Base-by-base conservation (phyloP, 176 grass and related monocot species). In the Zea luxurians region DNA sequence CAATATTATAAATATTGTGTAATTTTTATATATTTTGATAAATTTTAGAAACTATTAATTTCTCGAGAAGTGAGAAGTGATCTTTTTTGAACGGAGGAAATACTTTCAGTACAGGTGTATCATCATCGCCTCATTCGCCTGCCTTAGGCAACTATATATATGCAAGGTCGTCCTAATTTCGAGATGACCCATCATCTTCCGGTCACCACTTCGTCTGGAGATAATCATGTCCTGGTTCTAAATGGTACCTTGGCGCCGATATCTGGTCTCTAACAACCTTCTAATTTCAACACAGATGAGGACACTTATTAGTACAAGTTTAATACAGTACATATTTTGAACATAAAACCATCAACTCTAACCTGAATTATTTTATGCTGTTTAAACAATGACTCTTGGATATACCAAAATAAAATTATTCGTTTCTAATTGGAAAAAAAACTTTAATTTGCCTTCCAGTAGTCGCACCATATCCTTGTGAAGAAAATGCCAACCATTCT, bases 141-240 rank as follows among this genome's bases (percentile, higher is more conserved):
- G n/a, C n/a, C n/a, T n/a, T n/a, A n/a, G 20, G 37, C 8, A 40
- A 74, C 48, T 50, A 15, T n/a, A n/a, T n/a, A n/a, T n/a, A n/a
- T 15, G 48, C 12, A n/a, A 72, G 12, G 1, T 63, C 35, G 27
- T 18, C 48, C 12, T 0, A 9, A 9, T 54, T 7, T 17, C 17
- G n/a, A 13, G 40, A 62, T 3, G 41, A 42, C 36, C 15, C 1
- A 2, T 62, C 7, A 60, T 61, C 12, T 62, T 46, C 40, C 2
- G 0, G 10, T 9, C 0, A 2, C 15, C 12, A 15, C 8, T n/a
- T 47, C 61, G 46, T 62, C 8, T 13, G 0, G 9, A 1, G 4
- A 35, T 70, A 48, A 36, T 34, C 10, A 16, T 34, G 10, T 70
- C 34, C 38, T 46, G 10, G 7, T 68, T n/a, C 6, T 52, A 8